phyloP scores from a whole-genome alignment of 768 basidiomycete species.

The Collybia sp. region DNA sequence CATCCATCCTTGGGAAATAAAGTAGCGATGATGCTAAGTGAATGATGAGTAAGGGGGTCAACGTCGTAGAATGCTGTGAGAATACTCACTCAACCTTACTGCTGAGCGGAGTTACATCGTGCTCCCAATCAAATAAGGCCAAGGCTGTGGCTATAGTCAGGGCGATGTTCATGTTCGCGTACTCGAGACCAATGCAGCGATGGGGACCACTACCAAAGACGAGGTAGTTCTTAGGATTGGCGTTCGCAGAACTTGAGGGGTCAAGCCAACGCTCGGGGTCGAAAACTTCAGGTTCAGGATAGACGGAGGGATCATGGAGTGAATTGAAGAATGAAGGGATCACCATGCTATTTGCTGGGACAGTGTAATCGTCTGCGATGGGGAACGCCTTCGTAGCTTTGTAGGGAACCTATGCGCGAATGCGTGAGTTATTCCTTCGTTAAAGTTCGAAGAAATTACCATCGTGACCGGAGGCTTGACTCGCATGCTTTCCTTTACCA shows the following conservation, averaged over 20 bases:
- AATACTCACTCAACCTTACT: conserved; percentile 74
- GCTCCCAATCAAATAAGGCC: conserved; percentile 80
- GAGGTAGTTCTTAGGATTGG: conserved; percentile 91
- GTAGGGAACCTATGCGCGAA: conserved; percentile 77
- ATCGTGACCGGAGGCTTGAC: conserved; percentile 94
- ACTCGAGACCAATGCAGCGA: conserved; percentile 89
- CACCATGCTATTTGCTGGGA: conserved; percentile 88
- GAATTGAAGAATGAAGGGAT: conserved; percentile 94
- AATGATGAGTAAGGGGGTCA: conserved; percentile 2
- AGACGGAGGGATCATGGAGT: conserved; percentile 83
- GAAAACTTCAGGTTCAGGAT: conserved; percentile 81
- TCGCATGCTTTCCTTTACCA: conserved; percentile 91
- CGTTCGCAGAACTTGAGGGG: conserved; percentile 67
- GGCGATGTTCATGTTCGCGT: conserved; percentile 88
- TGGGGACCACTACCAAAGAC: conserved; percentile 95
- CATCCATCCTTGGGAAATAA: conserved; percentile 96
- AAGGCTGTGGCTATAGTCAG: conserved; percentile 82
- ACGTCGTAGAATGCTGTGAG: conserved; percentile 1
- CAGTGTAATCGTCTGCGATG: conserved; percentile 87
- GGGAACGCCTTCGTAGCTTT: conserved; percentile 86
- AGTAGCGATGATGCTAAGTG: conserved; percentile 82
- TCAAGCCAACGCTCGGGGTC: conserved; percentile 93
- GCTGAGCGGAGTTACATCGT: conserved; percentile 74
- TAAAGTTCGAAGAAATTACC: conserved; percentile 42
- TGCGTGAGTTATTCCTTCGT: conserved; percentile 8